Evolutionary conservation across 768 basidiomycete species (phyloP).

Genomic region (Sporobolomyces phaffii): DNA sequence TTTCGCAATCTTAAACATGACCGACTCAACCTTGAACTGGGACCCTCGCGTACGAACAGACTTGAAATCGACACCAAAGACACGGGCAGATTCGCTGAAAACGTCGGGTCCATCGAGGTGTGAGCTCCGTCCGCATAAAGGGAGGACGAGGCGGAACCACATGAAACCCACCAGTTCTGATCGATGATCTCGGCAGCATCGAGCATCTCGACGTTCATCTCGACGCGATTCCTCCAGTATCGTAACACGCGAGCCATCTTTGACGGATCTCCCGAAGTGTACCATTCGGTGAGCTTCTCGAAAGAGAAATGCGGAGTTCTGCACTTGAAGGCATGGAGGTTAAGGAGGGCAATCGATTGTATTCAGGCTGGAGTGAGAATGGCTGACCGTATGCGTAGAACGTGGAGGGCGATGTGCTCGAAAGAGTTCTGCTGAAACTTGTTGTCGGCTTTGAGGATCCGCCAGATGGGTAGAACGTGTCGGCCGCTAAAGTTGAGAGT

Average conservation of each 20-base stretch:
- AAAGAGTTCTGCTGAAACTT: constrained; percentile 73
- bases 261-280: constrained; percentile 56
- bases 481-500: constrained; percentile 79
- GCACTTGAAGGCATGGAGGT: too few relatives aligned
- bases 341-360: too few relatives aligned
- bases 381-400: constrained; percentile 66
- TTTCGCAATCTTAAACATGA: constrained; percentile 95
- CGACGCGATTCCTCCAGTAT: constrained; percentile 62
- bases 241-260: constrained; percentile 57
- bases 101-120: too few relatives aligned
- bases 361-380: too few relatives aligned
- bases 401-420: constrained; percentile 79
- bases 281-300: constrained; percentile 63
- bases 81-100: constrained; percentile 85
- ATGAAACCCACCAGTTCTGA: constrained; percentile 69
- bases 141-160: background rate
- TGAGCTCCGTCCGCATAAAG: too few relatives aligned
- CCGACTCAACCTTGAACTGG: constrained; percentile 98
- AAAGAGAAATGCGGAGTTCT: constrained; percentile 72
- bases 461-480: constrained; percentile 88
- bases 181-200: constrained; percentile 74
- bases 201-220: constrained; percentile 69
- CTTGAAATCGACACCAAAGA: constrained; percentile 95
- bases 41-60: constrained; percentile 91
- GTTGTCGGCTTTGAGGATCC: constrained; percentile 80